Percentiles rank a stretch among this genome's conserved stretches.
Conservation (phyloP, 2,329 filamentous ascomycete genomes). For the Colletotrichum higginsianum region DNA sequence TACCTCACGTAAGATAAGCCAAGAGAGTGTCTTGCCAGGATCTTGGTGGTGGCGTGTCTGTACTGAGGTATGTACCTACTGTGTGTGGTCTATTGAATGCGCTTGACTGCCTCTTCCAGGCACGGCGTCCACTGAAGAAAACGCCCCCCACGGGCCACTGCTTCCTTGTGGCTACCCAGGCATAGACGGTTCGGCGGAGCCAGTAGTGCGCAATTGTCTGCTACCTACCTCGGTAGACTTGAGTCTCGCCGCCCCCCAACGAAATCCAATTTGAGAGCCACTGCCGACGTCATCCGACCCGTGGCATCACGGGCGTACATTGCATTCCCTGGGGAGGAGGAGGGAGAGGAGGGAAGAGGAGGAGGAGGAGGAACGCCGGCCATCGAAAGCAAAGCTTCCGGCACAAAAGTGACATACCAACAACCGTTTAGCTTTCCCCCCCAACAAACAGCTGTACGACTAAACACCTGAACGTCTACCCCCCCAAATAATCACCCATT, state of each 20-base stretch:
- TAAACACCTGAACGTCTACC: not conserved
- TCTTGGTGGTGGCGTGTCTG: too few species aligned
- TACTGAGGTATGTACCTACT: too few species aligned
- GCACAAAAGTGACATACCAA: not conserved
- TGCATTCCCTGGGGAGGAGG: slow-evolving; percentile 39
- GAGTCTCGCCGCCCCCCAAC: slow-evolving; percentile 30
- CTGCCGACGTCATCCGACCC: slow-evolving; percentile 41
- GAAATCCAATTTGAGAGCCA: slow-evolving; percentile 36
- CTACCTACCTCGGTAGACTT: not conserved
- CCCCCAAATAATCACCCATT: slow-evolving; percentile 8
- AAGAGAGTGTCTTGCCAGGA: not conserved
- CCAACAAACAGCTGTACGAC: slow-evolving; percentile 16
- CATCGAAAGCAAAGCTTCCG: slow-evolving; percentile 22
- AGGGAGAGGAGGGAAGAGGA: too few species aligned
- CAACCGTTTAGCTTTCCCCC: not conserved
- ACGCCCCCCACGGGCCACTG: not conserved
- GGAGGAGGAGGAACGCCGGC: slow-evolving; percentile 17
- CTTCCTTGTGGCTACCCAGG: not conserved
- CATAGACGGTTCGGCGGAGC: not conserved
- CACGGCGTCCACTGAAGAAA: slow-evolving; percentile 37
- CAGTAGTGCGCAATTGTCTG: not conserved
- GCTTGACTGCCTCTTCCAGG: slow-evolving; percentile 19
- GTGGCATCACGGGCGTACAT: slow-evolving; percentile 34
- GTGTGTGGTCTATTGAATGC: too few species aligned
- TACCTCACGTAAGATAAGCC: not conserved